Evolutionary conservation across 345 rosid species (phyloP).

Genomic region (Eucalyptus pauciflora): DNA sequence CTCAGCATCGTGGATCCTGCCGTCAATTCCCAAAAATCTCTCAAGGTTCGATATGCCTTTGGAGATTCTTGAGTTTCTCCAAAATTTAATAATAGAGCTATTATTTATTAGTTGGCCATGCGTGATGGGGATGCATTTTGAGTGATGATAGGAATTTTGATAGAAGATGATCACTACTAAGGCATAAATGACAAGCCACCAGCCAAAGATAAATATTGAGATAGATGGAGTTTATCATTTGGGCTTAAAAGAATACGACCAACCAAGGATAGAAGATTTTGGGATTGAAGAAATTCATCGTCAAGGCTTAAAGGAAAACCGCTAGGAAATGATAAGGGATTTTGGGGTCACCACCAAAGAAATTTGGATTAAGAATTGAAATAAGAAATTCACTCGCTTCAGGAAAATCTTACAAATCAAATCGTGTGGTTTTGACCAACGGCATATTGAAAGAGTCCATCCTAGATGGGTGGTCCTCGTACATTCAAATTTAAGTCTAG

Average conservation of each 20-base stretch:
- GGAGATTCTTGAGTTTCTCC: background rate
- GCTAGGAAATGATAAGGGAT: background rate
- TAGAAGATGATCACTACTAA: background rate
- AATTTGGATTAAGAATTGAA: background rate
- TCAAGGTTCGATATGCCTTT: background rate
- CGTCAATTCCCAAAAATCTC: background rate
- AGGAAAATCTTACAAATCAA: background rate
- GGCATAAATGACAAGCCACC: background rate
- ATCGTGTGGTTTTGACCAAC: fast-evolving
- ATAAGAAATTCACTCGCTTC: background rate
- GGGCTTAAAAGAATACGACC: background rate
- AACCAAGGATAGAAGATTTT: background rate
- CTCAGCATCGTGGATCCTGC: background rate
- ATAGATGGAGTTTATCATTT: background rate
- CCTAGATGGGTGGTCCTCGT: background rate
- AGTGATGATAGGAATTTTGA: background rate
- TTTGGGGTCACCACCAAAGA: background rate
- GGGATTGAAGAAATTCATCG: background rate
- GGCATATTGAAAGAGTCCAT: background rate
- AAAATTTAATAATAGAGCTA: background rate
- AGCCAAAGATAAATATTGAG: background rate
- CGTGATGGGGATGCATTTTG: background rate
- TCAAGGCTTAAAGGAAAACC: fast-evolving
- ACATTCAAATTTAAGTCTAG: background rate
- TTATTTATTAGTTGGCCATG: background rate